A percentile compares a stretch with the other conserved stretches of the same genome.
These are phyloP conservation scores for Zygosaccharomyces bisporus DNA, from an alignment of 805 yeast genomes.

Conservation along the genomic window DNA sequence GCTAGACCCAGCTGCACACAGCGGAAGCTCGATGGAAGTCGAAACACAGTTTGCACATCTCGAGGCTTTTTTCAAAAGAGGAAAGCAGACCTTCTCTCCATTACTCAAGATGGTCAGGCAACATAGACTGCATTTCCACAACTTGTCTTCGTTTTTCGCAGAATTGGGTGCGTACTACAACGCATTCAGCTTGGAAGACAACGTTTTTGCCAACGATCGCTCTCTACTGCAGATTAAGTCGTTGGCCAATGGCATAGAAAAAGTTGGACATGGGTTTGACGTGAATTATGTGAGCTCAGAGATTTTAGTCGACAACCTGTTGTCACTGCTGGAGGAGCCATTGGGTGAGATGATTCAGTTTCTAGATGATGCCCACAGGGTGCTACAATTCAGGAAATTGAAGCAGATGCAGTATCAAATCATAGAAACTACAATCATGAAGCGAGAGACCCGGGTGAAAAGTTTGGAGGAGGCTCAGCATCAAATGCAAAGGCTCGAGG, in stretches of 20 bases:
- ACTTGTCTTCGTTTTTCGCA: conserved; percentile 60
- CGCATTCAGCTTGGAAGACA: conserved; percentile 54
- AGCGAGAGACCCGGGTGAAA: conserved; percentile 33
- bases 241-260: conserved; percentile 59
- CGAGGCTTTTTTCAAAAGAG: conserved; percentile 36
- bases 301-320: conserved; percentile 40
- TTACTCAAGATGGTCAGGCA: conserved; percentile 30
- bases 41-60: conserved; percentile 41
- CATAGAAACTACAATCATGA: conserved; percentile 40
- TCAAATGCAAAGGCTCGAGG: conserved; percentile 29
- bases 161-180: conserved; percentile 73
- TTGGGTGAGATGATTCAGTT: conserved; percentile 36
- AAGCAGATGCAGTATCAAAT: conserved; percentile 50
- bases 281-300: conserved; percentile 54
- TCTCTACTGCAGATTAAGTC: conserved; percentile 40
- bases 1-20: conserved; percentile 25
- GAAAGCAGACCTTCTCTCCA: conserved; percentile 27
- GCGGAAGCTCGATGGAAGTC: conserved; percentile 27
- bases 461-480: conserved; percentile 35
- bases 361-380: conserved; percentile 37
- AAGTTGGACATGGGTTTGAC: conserved; percentile 83
- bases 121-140: conserved; percentile 41
- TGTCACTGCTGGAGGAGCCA: conserved; percentile 40
- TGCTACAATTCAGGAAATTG: conserved; percentile 56
- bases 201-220: conserved; percentile 52